phyloP scores from a whole-genome alignment of 768 basidiomycete genomes.

The Tricholoma hemisulphureum region DNA sequence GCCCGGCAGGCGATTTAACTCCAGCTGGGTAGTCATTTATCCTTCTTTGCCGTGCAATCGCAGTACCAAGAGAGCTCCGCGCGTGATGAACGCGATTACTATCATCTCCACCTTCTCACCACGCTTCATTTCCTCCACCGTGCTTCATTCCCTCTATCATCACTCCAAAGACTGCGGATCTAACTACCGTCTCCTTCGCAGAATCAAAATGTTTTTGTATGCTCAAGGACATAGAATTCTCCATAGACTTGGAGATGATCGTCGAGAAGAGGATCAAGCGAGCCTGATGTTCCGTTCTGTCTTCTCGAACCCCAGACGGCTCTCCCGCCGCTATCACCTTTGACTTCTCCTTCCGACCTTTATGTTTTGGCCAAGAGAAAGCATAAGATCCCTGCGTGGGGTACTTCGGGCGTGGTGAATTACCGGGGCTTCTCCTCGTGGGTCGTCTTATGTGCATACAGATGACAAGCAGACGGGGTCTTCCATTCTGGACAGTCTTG shows the following conservation, averaged over 20 bases:
- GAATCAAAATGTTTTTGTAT: slow-evolving; percentile 5
- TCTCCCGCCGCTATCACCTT: slow-evolving; percentile 3
- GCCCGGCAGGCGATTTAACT: background rate
- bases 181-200: background rate
- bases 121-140: background rate
- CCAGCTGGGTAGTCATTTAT: background rate
- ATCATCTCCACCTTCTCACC: background rate
- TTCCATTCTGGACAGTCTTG: background rate
- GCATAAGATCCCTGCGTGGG: background rate
- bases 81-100: slow-evolving; percentile 4
- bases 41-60: background rate
- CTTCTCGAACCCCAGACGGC: slow-evolving; percentile 12
- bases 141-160: too few relatives aligned
- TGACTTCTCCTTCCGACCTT: background rate
- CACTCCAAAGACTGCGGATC: background rate
- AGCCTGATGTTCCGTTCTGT: slow-evolving; percentile 8
- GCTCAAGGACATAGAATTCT: slow-evolving; percentile 1
- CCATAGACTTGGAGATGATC: background rate
- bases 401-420: background rate
- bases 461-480: too few relatives aligned
- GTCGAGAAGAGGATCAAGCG: slow-evolving; percentile 4
- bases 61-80: too few relatives aligned
- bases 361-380: background rate
- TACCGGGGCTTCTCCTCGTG: background rate
- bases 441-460: too few relatives aligned